Conservation (phyloP, 139 green algal species). For the Monoraphidium neglectum region DNA sequence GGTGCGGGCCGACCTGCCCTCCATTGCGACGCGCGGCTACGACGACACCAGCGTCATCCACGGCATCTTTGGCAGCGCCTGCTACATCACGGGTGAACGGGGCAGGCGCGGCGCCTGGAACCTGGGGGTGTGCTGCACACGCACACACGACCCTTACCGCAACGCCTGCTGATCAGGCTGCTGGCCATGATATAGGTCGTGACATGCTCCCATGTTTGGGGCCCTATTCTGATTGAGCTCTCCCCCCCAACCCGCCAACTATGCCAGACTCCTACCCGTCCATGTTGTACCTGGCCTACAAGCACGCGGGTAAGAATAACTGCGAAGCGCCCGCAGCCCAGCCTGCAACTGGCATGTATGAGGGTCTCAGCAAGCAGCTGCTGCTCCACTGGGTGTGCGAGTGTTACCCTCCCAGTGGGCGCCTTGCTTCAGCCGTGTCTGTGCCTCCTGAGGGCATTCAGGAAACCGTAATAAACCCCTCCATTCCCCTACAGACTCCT, state of each 20-base stretch:
- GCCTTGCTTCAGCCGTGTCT: not conserved
- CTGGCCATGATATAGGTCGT: not conserved
- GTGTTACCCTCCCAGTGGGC: not conserved
- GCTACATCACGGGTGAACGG: slow-evolving; percentile 60
- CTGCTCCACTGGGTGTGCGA: not conserved
- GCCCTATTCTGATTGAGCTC: not conserved
- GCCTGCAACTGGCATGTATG: not conserved
- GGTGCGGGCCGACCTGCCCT: not conserved
- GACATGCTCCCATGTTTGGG: not conserved
- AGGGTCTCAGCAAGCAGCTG: not conserved
- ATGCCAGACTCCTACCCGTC: slow-evolving; percentile 38
- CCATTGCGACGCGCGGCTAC: not conserved
- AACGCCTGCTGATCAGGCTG: not conserved
- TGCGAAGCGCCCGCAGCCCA: not conserved
- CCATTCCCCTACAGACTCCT: slow-evolving; percentile 37
- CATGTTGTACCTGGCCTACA: slow-evolving; percentile 60
- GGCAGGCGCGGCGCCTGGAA: too few species aligned
- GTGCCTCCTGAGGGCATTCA: not conserved
- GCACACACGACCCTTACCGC: slow-evolving; percentile 7
- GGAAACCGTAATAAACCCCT: not conserved
- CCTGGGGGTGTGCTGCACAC: slow-evolving; percentile 7
- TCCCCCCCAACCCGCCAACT: too few species aligned
- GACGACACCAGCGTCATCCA: slow-evolving; percentile 37
- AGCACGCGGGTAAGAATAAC: slow-evolving; percentile 43
- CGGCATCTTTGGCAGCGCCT: slow-evolving; percentile 56